Conservation (phyloP, 768 basidiomycete genomes). For the Solioccasus polychromus region DNA sequence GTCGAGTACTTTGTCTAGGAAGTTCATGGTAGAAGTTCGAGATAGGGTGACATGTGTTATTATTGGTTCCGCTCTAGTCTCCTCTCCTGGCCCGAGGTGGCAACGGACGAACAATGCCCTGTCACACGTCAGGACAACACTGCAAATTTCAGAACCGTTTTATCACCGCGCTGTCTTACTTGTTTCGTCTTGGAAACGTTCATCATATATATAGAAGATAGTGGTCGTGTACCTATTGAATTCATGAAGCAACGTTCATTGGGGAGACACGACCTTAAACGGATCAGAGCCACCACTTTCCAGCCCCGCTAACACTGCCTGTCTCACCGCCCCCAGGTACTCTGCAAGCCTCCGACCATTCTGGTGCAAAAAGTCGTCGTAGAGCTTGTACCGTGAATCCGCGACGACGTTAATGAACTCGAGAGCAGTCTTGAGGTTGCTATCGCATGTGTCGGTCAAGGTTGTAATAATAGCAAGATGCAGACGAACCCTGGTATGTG, state of each 20-base stretch:
- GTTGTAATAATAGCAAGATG: neutral
- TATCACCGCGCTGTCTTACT: neutral
- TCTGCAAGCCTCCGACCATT: conserved; percentile 61
- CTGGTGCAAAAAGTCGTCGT: conserved; percentile 73
- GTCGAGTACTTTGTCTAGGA: conserved; percentile 36
- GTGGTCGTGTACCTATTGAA: too few species aligned
- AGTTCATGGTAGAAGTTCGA: conserved; percentile 33
- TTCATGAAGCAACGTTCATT: conserved; percentile 2
- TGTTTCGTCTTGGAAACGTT: neutral
- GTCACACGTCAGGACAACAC: conserved; percentile 3
- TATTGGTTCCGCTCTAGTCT: neutral
- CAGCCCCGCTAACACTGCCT: conserved; percentile 67
- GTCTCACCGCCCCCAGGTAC: conserved; percentile 72
- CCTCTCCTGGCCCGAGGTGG: neutral
- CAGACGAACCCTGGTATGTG: conserved; percentile 64
- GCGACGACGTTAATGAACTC: conserved; percentile 83
- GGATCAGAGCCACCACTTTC: conserved; percentile 78
- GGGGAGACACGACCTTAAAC: conserved; percentile 45
- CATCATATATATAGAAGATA: neutral
- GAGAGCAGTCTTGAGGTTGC: conserved; percentile 74
- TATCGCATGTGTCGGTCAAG: conserved; percentile 28
- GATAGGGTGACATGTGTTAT: neutral
- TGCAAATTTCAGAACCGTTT: neutral
- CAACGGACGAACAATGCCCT: neutral
- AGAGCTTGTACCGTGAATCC: conserved; percentile 81